Conservation (phyloP, 2,329 filamentous ascomycete species). For the Ceratocystis alfenasii region DNA sequence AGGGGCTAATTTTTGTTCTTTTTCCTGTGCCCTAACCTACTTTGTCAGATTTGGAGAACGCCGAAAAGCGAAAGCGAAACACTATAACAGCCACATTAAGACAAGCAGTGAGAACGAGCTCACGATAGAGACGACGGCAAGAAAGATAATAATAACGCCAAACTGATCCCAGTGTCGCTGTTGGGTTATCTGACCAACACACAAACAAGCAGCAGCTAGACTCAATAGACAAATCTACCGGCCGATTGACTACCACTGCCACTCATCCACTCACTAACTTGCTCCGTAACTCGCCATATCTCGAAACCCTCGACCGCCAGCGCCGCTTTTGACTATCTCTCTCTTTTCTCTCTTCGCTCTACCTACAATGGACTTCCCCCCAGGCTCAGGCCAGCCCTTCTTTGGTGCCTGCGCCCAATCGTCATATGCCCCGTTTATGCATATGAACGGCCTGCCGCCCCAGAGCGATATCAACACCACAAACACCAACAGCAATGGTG, state of each 20-base stretch:
- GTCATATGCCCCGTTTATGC: constrained; percentile 44
- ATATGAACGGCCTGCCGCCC: constrained; percentile 42
- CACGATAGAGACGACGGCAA: no score
- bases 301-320: background rate
- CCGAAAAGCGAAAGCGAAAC: no score
- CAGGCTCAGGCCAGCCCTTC: constrained; percentile 34
- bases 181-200: no score
- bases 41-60: background rate
- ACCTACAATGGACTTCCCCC: constrained; percentile 4
- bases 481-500: background rate
- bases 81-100: no score
- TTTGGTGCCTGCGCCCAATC: constrained; percentile 34
- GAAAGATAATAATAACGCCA: no score
- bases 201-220: no score
- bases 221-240: no score
- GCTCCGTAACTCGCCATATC: no score
- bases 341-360: background rate
- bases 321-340: background rate
- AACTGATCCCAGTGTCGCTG: no score
- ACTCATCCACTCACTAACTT: background rate
- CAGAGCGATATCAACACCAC: background rate
- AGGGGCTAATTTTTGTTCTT: background rate
- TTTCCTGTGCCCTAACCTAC: background rate
- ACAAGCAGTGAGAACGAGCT: no score
- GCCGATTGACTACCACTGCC: background rate